Base-by-base conservation (phyloP, 2,329 filamentous ascomycete genomes). In the Didymella glomerata region DNA sequence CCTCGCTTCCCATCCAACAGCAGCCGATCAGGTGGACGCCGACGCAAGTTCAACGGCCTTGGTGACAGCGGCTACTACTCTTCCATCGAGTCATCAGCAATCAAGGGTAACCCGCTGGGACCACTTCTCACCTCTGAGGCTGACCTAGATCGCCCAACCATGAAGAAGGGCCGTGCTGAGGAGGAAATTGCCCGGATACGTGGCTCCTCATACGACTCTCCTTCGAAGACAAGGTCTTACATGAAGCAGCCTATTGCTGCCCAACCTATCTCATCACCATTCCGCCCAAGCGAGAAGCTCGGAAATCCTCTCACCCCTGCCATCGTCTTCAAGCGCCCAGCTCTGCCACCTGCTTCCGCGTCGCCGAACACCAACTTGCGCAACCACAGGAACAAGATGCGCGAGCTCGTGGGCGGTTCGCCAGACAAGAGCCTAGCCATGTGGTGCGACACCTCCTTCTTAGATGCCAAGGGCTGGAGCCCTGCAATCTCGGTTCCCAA, bases 41-140 rank as follows among this genome's bases (percentile, higher is more conserved):
- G 91, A 79, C 89, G 90, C 66, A 94, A 92, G 76, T 87, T 90
- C 69, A 86, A 86, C 28, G 89, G 90, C 13, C 89, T 96, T 82
- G 92, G 91, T 71, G 95, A 99, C 77, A 98, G 94, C 74, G 95
- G 95, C 40, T 99, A 98, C 78, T 97, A 96, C 75, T 98, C 95
- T 1, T 97, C 93, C 0, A 84, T 98, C 18, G 93, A 97, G 68
- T 98, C 95, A 2, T 98, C 95, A 0, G 92, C 85, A 14, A 85
- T 92, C 75, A 87, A 94, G 59, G 88, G 90, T 47, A 87, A 88
- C 63, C 85, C 86, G 64, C 82, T 86, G 60, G 81, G 81, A 16
- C 83, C 86, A 56, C 82, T 91, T 18, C 83, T 92, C 42, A 92
- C 89, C 4, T 94, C 92, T 0, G 93, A 96, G 70, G 76, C 84